These are phyloP conservation scores for Boletus reticuloceps DNA, from an alignment of 768 basidiomycete species.

Conservation along the genomic window DNA sequence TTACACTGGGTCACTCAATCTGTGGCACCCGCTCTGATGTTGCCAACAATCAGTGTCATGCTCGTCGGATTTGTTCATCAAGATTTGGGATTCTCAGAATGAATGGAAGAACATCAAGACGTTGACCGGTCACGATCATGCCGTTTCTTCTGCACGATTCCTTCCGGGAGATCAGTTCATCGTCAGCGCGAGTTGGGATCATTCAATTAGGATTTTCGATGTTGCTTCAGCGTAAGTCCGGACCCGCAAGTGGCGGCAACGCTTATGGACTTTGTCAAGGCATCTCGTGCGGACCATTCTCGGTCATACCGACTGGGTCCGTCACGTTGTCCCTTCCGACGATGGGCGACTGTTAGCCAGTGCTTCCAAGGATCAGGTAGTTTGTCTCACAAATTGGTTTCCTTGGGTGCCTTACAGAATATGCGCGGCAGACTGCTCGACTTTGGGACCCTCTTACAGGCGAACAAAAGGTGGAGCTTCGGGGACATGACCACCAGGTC, in stretches of 20 bases:
- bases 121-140: conserved; percentile 87
- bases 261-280: conserved; percentile 36
- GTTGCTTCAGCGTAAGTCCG: conserved; percentile 74
- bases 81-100: conserved; percentile 88
- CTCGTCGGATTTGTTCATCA: conserved; percentile 88
- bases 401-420: neutral
- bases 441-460: conserved; percentile 73
- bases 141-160: conserved; percentile 83
- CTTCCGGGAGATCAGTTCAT: conserved; percentile 81
- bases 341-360: conserved; percentile 77
- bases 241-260: neutral
- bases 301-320: conserved; percentile 86
- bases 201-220: conserved; percentile 84
- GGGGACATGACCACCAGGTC: conserved; percentile 86
- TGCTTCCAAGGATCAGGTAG: conserved; percentile 85
- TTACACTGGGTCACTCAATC: neutral
- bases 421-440: conserved; percentile 58
- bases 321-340: conserved; percentile 58
- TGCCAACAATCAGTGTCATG: conserved; percentile 41
- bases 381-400: conserved; percentile 15
- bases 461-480: conserved; percentile 76
- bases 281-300: conserved; percentile 73
- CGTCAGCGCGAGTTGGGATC: conserved; percentile 85
- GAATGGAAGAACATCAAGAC: conserved; percentile 91
- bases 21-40: neutral